phyloP scores from a whole-genome alignment of 352 stramenopile species.

The Pythium myriotylum region DNA sequence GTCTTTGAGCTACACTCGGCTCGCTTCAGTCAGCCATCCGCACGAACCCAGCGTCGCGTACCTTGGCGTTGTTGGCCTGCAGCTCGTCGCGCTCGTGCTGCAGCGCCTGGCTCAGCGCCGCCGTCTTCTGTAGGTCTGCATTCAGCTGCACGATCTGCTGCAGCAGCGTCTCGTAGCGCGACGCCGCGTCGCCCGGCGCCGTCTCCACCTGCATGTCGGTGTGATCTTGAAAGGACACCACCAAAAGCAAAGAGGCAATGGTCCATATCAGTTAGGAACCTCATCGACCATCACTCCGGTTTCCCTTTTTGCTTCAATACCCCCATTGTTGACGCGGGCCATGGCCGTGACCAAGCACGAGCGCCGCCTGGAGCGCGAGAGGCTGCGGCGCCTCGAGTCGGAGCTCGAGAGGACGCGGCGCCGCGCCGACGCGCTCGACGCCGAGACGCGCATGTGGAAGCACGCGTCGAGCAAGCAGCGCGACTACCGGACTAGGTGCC shows the following conservation, averaged over 20 bases:
- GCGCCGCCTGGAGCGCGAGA: constrained; percentile 11
- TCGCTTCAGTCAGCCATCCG: background rate
- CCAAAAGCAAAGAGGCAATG: too few species aligned
- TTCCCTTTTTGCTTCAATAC: constrained; percentile 4
- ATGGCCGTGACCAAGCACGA: constrained; percentile 27
- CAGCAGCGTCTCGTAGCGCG: constrained; percentile 74
- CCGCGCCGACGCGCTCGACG: constrained; percentile 4
- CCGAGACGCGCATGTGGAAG: constrained; percentile 14
- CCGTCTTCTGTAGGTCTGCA: constrained; percentile 82
- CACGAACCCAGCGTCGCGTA: constrained; percentile 4
- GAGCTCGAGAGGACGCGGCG: constrained; percentile 6
- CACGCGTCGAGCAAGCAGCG: constrained; percentile 9
- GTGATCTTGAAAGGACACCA: constrained; percentile 11
- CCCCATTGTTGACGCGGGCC: background rate
- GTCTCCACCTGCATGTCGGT: constrained; percentile 24
- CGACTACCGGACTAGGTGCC: constrained; percentile 9
- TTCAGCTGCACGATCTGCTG: constrained; percentile 87
- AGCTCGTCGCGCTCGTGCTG: constrained; percentile 76
- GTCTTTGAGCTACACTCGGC: constrained; percentile 50
- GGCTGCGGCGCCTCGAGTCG: background rate
- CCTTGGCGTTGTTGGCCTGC: constrained; percentile 63
- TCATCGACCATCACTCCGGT: constrained; percentile 16
- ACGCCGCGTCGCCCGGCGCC: constrained; percentile 8
- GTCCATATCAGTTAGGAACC: background rate
- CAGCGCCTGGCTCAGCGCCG: constrained; percentile 75